Evolutionary conservation across 2,329 filamentous ascomycete species (phyloP).

Genomic region (Cladosporium halotolerans): DNA sequence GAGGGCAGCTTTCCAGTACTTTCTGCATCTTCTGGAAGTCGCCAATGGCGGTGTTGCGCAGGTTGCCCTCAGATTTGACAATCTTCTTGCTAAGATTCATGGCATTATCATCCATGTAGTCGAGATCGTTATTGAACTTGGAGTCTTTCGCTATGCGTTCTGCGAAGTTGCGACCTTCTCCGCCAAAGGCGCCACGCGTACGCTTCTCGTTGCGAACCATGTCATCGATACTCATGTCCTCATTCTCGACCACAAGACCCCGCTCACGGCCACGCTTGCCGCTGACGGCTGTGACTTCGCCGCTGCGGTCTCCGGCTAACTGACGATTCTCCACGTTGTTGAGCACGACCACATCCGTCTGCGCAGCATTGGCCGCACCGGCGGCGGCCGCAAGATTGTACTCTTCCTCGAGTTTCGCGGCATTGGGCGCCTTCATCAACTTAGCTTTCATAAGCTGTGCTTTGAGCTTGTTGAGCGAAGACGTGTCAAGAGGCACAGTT

Average conservation of each 20-base stretch:
- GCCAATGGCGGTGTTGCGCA: constrained; percentile 78
- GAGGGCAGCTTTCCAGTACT: constrained; percentile 77
- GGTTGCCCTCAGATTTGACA: constrained; percentile 78
- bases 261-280: constrained; percentile 79
- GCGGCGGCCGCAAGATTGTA: constrained; percentile 70
- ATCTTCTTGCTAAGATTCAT: constrained; percentile 79
- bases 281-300: constrained; percentile 70
- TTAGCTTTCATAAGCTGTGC: constrained; percentile 96
- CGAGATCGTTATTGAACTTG: constrained; percentile 85
- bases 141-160: constrained; percentile 90
- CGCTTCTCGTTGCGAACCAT: constrained; percentile 94
- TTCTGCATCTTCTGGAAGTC: constrained; percentile 87
- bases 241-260: constrained; percentile 80
- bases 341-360: constrained; percentile 68
- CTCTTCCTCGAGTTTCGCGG: constrained; percentile 68
- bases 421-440: constrained; percentile 69
- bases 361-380: constrained; percentile 48
- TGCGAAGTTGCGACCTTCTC: constrained; percentile 75
- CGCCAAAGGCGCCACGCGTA: constrained; percentile 60
- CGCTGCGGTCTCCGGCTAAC: constrained; percentile 67
- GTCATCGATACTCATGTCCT: constrained; percentile 92
- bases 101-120: constrained; percentile 97
- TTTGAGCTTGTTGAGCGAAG: constrained; percentile 78
- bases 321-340: constrained; percentile 85
- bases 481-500: constrained; percentile 61